Evolutionary conservation across 495 filamentous ascomycete genomes (phyloP), one percentile per base, ranked within the genome.

Genomic region (Rusavskia elegans): DNA sequence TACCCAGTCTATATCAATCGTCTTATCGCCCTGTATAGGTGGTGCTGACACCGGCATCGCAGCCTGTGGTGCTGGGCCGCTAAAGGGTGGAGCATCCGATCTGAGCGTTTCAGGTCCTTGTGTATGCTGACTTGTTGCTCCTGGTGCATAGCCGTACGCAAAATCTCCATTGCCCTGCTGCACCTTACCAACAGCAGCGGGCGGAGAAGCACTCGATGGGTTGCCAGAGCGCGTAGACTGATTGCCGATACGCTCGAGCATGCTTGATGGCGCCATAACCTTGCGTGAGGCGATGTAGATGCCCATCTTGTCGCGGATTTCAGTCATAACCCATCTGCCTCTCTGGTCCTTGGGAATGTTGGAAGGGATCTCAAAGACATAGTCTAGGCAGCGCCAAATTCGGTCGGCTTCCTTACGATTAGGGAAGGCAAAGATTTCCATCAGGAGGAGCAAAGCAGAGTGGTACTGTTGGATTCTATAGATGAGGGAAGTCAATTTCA

Each of bases 321-420:
- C 64, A 4, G 58, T 58, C 30, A 76, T 51, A 29, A 76, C 60
- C 32, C 63, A 60, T 17, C 65, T 63, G 3, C 63, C 57, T 52
- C 75, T 75, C 42, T 69, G 63, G 21, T 54, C 57, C 29, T 50
- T 38, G 29, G 71, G 55, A 29, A 76, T 57, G 45, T 70, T 66
- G 0, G 66, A 57, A 11, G 78, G 72, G n/a, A 80, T 63, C 32
- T 76, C 71, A 57, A 85, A 87, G 42, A 83, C 78, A 60, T 80
- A 85, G 58, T 86, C 81, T 11, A 87, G 68, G 53, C 78, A 83
- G 6, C 66, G 63, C 83, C 83, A 87, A 45, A 85, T 81, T 25
- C 81, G 71, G 30, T 72, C 68, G 20, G 78, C 78, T 41, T 78
- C 66, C 50, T 64, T 66, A 48, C 71, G 69, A 53, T 75, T 64